Conservation (phyloP, 495 filamentous ascomycete genomes). For the Zalerion maritima region DNA sequence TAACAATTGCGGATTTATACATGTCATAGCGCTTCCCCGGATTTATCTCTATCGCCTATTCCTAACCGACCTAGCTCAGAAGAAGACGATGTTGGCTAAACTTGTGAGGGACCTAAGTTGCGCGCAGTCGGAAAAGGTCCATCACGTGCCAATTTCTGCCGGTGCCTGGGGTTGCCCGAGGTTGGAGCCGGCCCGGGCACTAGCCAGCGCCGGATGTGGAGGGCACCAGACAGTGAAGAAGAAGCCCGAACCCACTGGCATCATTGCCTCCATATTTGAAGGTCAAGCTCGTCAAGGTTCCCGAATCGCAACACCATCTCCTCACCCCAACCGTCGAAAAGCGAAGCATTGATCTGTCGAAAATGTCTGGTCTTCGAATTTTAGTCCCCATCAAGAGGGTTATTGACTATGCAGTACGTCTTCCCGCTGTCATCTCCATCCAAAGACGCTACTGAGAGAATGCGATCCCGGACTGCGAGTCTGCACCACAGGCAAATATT, state of each 20-base stretch:
- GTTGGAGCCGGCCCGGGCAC: conserved; percentile 22
- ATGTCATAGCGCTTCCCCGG: too few relatives aligned
- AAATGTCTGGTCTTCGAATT: conserved; percentile 85
- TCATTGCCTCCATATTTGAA: neutral
- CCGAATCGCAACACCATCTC: conserved; percentile 3
- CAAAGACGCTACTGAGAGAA: neutral
- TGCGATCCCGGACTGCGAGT: conserved; percentile 3
- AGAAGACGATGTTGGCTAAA: too few relatives aligned
- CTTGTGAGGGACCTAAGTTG: too few relatives aligned
- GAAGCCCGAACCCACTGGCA: too few relatives aligned
- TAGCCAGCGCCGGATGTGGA: conserved; percentile 13
- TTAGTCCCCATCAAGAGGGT: conserved; percentile 94
- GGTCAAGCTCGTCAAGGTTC: conserved; percentile 2
- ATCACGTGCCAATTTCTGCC: neutral
- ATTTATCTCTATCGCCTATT: too few relatives aligned
- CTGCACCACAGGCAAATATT: conserved; percentile 5
- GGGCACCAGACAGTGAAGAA: too few relatives aligned
- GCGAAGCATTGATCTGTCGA: conserved; percentile 10
- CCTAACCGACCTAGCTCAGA: too few relatives aligned
- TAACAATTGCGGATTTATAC: too few relatives aligned
- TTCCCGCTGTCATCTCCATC: conserved; percentile 3
- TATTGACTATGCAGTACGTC: conserved; percentile 91
- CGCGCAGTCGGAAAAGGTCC: conserved; percentile 2
- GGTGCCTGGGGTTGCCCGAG: conserved; percentile 14
- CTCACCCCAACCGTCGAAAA: conserved; percentile 3